These are phyloP conservation scores for Pythium rhizo-oryzae DNA, from an alignment of 352 stramenopile genomes.

Conservation along the genomic window DNA sequence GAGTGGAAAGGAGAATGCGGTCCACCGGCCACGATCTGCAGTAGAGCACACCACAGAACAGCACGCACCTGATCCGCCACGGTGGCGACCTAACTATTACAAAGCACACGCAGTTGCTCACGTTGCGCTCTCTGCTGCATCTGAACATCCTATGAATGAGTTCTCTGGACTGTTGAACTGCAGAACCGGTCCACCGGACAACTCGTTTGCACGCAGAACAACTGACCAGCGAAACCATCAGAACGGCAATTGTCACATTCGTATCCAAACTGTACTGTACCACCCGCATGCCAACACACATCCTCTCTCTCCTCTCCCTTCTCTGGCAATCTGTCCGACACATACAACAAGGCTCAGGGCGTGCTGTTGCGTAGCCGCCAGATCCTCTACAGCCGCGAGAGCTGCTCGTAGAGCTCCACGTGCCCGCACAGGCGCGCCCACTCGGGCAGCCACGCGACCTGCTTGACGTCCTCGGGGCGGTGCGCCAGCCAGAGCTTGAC, in stretches of 20 bases:
- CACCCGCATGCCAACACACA: background rate
- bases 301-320: background rate
- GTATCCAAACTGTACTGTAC: too few species aligned
- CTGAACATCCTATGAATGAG: background rate
- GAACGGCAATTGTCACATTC: too few species aligned
- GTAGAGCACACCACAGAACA: background rate
- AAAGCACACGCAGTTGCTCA: background rate
- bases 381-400: background rate
- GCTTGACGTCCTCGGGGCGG: slow-evolving; percentile 5
- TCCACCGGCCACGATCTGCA: background rate
- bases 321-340: background rate
- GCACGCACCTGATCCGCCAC: background rate
- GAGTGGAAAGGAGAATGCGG: background rate
- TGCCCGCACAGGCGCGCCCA: slow-evolving; percentile 9
- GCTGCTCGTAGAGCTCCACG: slow-evolving; percentile 1
- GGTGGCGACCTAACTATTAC: background rate
- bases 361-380: too few species aligned
- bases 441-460: slow-evolving; percentile 7
- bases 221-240: too few species aligned
- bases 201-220: background rate
- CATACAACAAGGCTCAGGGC: background rate
- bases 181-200: background rate
- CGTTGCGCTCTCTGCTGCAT: background rate
- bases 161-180: background rate
- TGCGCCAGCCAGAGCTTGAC: slow-evolving; percentile 12